A percentile compares a stretch with the other conserved stretches of the same genome.
Conservation (phyloP, 179 eudicot species). For the Pouteria campechiana region DNA sequence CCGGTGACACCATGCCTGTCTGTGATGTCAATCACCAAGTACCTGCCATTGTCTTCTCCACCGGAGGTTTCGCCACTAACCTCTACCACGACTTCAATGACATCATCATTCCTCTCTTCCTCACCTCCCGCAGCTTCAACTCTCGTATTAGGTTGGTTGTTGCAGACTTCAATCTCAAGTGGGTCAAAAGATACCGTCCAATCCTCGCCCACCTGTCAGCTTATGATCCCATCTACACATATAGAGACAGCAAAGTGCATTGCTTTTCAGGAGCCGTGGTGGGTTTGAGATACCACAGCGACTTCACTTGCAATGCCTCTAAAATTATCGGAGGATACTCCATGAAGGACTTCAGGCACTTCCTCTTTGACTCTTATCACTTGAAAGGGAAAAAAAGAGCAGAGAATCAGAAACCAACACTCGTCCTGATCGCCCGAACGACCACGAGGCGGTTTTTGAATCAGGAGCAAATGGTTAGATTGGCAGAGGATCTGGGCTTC, state of each 20-base stretch:
- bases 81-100: conserved; percentile 35
- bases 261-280: conserved; percentile 33
- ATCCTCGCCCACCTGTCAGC: conserved; percentile 17
- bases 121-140: conserved; percentile 23
- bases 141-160: conserved; percentile 17
- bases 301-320: conserved; percentile 13
- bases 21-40: conserved; percentile 18
- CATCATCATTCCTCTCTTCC: conserved; percentile 28
- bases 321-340: conserved; percentile 13
- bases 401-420: conserved; percentile 4
- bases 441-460: conserved; percentile 22
- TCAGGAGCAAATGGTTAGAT: conserved; percentile 19
- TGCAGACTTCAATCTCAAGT: conserved; percentile 14
- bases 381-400: conserved; percentile 2
- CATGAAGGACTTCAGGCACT: conserved; percentile 16
- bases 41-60: conserved; percentile 34
- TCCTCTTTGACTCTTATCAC: conserved; percentile 10
- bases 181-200: conserved; percentile 9
- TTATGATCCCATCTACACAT: conserved; percentile 8
- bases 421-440: conserved; percentile 25
- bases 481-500: conserved; percentile 29
- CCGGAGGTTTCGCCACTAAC: conserved; percentile 32
- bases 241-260: conserved; percentile 9
- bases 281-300: conserved; percentile 21
- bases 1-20: conserved; percentile 12